Evolutionary conservation across 805 yeast species (phyloP), one percentile per base, ranked within the genome.

Genomic region (Alloascoidea africana): DNA sequence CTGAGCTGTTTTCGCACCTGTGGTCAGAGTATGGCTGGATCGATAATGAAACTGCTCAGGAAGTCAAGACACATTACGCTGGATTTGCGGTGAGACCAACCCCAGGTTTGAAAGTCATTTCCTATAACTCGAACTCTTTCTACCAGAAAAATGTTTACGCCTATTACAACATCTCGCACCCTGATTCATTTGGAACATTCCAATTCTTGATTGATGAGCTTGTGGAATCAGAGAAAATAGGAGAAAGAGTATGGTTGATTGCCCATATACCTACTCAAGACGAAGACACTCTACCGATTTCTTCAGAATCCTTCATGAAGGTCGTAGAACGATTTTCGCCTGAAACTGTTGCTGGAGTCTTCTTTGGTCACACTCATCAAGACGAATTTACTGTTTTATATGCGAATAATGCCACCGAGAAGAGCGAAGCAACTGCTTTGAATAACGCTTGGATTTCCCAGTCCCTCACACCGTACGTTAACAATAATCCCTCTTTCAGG

Each of bases 241-340:
- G 69, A 36, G 73, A 76, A 53, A 60, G 79, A 47, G 86, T 74
- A n/a, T 78, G 86, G 86, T 63, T 78, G 40, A 62, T 75, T 46
- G 73, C 80, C 15, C 86, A 78, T 51, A 71, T 78, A 39, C 84
- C 87, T 34, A 62, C 65, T 11, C 56, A 67, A 16, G 61, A 68
- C n/a, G 64, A 58, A 43, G 81, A 75, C 45, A 66, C 77, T 14
- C 55, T 78, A 35, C 85, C 86, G 8, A 59, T 73, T 32, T 77
- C 70, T 38, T 66, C 81, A 17, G 62, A 67, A 39, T 57, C 72
- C 19, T 70, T 75, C 43, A 58, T 65, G 19, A 68, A 69, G 43
- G 70, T 77, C 32, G 63, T 78, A 16, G 75, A 73, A 47, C 65
- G 86, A 53, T 78, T 76, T 52, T 69, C 79, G 19, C 83, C 82